Base-by-base conservation (phyloP, 768 basidiomycete genomes). In the Coprinellus aureogranulatus region DNA sequence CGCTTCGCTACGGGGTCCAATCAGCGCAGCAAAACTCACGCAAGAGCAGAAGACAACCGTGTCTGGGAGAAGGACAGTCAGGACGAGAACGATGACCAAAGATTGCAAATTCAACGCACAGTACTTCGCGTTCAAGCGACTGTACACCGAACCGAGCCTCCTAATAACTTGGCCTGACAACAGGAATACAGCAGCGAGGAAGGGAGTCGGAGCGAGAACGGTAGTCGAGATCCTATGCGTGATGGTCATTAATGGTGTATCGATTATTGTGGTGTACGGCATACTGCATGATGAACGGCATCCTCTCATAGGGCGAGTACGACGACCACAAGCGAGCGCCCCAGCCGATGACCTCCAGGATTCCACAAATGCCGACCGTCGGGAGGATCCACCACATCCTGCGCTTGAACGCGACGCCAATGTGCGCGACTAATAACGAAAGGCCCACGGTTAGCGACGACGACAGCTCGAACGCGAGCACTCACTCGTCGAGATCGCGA, bases 261-360 rank as follows among this genome's bases (percentile, higher is more conserved):
- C 52, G n/a, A 55, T 26, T 41, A 48, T 52, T 26, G n/a, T n/a
- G n/a, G n/a, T n/a, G n/a, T n/a, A 28, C 34, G 20, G 68, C 76
- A 48, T 54, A 81, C 79, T 79, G 76, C 30, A 79, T 75, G 53
- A 74, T 62, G 62, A 72, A 80, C 0, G 78, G 69, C 1, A 59
- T 57, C 3, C 42, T 27, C 23, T 57, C 34, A 0, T 53, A 53
- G 2, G 73, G 71, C 18, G 58, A 60, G 52, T 61, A 67, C 44
- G 71, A 77, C 5, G 79, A 82, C 84, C 81, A 86, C 3, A 84
- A 63, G 20, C 85, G 68, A 1, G 72, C 86, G 6, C 67, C 62
- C 86, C 86, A 87, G 0, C 85, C 86, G 2, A 81, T 57, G 10
- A 80, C 62, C 63, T 88, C 87, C 10, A 79, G 64, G 0, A 78